Evolutionary conservation across 1,284 basidiomycete species (phyloP).

Genomic region (Cystobasidiaceae sp.): DNA sequence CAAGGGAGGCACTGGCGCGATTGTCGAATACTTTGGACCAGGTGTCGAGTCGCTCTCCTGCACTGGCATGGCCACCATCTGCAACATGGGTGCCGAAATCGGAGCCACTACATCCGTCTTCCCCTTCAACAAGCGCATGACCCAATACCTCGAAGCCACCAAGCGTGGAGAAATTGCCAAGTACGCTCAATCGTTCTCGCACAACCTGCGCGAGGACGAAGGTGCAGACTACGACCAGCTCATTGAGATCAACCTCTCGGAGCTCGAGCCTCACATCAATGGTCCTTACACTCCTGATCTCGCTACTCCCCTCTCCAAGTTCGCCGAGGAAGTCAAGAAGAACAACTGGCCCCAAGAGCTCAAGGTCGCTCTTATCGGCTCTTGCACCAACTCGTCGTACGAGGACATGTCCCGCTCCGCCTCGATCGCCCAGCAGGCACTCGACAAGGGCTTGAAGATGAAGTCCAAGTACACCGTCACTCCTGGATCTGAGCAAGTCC

Average conservation of each 20-base stretch:
- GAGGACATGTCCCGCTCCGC: constrained; percentile 99
- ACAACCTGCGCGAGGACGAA: constrained; percentile 87
- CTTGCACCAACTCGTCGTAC: constrained; percentile 99
- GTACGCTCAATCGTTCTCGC: constrained; percentile 82
- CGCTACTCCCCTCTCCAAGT: constrained; percentile 71
- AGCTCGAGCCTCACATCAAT: constrained; percentile 99
- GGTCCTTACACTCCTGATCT: constrained; percentile 85
- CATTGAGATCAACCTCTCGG: constrained; percentile 90
- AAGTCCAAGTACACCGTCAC: constrained; percentile 97
- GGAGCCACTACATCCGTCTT: constrained; percentile 97
- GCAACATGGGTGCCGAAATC: constrained; percentile 99
- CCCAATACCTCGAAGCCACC: constrained; percentile 86
- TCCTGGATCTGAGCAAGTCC: constrained; percentile 95
- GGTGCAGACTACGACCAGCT: constrained; percentile 88
- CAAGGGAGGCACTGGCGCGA: constrained; percentile 95
- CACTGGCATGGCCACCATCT: constrained; percentile 99
- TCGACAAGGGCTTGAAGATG: constrained; percentile 75
- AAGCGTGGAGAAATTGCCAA: constrained; percentile 71
- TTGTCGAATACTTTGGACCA: constrained; percentile 88
- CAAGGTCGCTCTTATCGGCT: constrained; percentile 95
- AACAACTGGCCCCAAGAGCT: constrained; percentile 96
- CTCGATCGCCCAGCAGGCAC: constrained; percentile 84
- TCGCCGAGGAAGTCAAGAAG: constrained; percentile 84
- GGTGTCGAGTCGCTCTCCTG: constrained; percentile 94
- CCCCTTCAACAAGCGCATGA: constrained; percentile 97